Evolutionary conservation across 192 early-diverging fungal species (phyloP), one percentile per base, ranked within the genome.

Genomic region (Phlyctochytrium planicorne): DNA sequence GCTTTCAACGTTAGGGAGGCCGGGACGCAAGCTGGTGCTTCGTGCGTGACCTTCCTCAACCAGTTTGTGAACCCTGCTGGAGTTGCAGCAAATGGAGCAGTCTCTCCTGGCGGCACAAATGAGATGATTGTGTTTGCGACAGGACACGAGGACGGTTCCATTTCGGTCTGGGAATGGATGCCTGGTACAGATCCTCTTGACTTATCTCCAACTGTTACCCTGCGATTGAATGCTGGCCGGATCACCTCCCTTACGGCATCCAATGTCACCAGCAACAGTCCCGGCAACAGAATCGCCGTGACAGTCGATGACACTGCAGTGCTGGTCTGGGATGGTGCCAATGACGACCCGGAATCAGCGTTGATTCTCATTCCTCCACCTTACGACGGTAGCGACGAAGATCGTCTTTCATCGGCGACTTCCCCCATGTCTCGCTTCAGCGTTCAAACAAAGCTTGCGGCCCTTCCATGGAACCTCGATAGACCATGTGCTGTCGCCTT

Each of bases 61-160:
- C 55, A 29, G 55, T 57, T 14, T 27, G 63, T 30, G 2, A 50
- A 63, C 1, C 53, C 56, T 29, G 30, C 34, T 50, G n/a, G n/a
- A n/a, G n/a, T n/a, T n/a, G n/a, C n/a, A n/a, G 37, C 59, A 4
- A 52, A 57, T 35, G 70, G 64, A 3, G 50, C 25, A n/a, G 50
- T 12, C 55, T 57, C 60, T 34, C 25, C 59, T 30, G 61, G 30
- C 14, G 34, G 37, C 52, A 47, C 63, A n/a, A 30, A 52, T 10
- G 64, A 72, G 36, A 52, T 55, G 56, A 32, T 72, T 14, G 59
- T 63, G n/a, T 72, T 72, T 66, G 70, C 70, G 2, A 64, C 65
- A 29, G 70, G 70, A 30, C 65, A 66, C 52, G 70, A 72, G 57
- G 70, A 72, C 53, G 70, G 70, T 2, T 36, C 64, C 0, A 64